Conservation (phyloP, 176 grass and related monocot species). For the Juncus inflexus region DNA sequence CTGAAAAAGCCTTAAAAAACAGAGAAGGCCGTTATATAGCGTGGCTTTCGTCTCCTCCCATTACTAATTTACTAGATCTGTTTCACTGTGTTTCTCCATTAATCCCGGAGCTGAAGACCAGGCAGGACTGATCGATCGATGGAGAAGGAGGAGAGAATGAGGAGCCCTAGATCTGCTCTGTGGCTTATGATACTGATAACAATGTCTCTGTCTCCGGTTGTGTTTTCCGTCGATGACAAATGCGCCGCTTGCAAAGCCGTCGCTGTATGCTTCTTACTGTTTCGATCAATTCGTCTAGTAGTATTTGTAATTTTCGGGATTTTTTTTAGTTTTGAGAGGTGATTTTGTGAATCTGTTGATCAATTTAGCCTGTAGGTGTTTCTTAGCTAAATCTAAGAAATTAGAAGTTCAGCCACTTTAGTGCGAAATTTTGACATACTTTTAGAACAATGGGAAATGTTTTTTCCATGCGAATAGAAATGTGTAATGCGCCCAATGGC, state of each 20-base stretch:
- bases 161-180: slow-evolving; percentile 22
- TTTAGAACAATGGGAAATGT: too few relatives aligned
- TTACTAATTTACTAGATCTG: neutral
- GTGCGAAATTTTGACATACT: too few relatives aligned
- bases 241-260: slow-evolving; percentile 87
- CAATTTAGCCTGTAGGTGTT: slow-evolving; percentile 2
- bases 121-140: neutral
- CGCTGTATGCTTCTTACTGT: slow-evolving; percentile 39
- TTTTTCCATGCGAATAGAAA: neutral
- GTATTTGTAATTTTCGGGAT: slow-evolving; percentile 1
- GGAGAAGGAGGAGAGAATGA: slow-evolving; percentile 3
- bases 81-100: neutral
- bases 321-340: neutral
- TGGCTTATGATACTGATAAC: neutral
- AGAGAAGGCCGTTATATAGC: too few relatives aligned
- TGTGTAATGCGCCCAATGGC: neutral
- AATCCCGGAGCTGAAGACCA: neutral
- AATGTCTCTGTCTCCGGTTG: neutral
- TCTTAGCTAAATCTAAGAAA: too few relatives aligned
- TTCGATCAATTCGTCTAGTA: neutral
- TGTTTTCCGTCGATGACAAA: slow-evolving; percentile 64
- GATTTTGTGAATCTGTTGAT: neutral
- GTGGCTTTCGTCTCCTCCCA: too few relatives aligned
- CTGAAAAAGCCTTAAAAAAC: too few relatives aligned
- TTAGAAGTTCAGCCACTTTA: too few relatives aligned